Conservation (phyloP, 2,329 filamentous ascomycete species). For the Colletotrichum sp. region DNA sequence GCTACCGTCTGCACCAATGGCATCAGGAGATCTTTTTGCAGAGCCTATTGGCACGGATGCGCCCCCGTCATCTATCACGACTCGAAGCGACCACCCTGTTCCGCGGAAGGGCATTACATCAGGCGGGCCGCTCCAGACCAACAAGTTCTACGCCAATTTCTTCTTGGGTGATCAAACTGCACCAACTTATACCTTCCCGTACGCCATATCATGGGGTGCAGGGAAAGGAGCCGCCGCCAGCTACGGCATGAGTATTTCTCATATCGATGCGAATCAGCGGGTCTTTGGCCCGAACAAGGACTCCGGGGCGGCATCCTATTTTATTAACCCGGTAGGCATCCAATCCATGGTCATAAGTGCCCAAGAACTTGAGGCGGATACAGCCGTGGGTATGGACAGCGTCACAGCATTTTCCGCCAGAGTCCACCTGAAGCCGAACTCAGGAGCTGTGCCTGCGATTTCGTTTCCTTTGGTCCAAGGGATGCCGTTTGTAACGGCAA, state of each 20-base stretch:
- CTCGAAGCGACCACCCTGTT: conserved; percentile 63
- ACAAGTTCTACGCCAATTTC: conserved; percentile 84
- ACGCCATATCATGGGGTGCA: conserved; percentile 71
- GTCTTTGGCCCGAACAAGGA: conserved; percentile 65
- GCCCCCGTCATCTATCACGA: conserved; percentile 52
- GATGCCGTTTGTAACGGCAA: conserved; percentile 83
- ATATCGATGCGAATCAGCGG: conserved; percentile 71
- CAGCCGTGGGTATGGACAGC: conserved; percentile 58
- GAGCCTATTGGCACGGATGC: conserved; percentile 57
- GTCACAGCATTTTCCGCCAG: conserved; percentile 66
- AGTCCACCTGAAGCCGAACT: conserved; percentile 67
- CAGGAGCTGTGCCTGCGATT: conserved; percentile 63
- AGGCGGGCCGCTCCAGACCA: conserved; percentile 66
- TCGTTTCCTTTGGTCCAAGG: conserved; percentile 88
- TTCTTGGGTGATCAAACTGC: conserved; percentile 76
- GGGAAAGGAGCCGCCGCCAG: conserved; percentile 67
- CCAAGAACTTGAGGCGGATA: conserved; percentile 68
- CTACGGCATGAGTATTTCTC: conserved; percentile 80
- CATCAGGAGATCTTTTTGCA: conserved; percentile 57
- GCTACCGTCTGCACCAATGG: conserved; percentile 24
- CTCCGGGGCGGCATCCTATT: conserved; percentile 71
- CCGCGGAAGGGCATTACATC: conserved; percentile 55
- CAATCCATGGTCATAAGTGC: conserved; percentile 84
- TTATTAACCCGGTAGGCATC: conserved; percentile 81
- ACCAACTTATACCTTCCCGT: conserved; percentile 78